Evolutionary conservation across 768 basidiomycete genomes (phyloP), one percentile per base, ranked within the genome.

Genomic region (Suillus decipiens): DNA sequence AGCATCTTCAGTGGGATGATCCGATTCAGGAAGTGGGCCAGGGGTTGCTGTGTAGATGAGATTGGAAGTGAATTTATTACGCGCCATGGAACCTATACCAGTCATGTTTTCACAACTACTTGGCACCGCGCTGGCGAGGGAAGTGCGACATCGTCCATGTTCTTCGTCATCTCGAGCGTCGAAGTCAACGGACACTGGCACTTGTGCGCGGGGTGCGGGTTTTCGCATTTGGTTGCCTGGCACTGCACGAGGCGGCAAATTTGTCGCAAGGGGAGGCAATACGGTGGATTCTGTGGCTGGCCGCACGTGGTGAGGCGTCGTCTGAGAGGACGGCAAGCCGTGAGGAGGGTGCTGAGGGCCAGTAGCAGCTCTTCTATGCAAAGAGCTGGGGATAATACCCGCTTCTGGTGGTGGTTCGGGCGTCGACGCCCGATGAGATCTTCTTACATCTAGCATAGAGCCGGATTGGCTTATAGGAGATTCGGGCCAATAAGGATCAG

Each of bases 101-200:
- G 88, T 90, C 85, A 90, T 87, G 66, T 90, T 81, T 63, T 84
- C 83, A 39, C 75, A 80, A 51, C 73, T 78, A 53, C 76, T 80
- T 24, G 84, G 80, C 34, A 89, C 79, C 15, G 80, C 80, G 65
- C 86, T 88, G 3, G 86, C 83, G 33, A 86, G 72, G 60, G 83
- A 74, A 9, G 79, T 77, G 22, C 84, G 81, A 50, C 78, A 70
- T 39, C 68, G 72, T 48, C 61, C 69, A 51, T 67, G 72, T 61
- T 75, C 73, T 37, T 78, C 77, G 33, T 68, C 75, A 15, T 75
- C 72, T 19, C 68, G 75, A 14, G 72, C 72, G 58, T 74, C 71
- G 50, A 84, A 81, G 39, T 82, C 79, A 54, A 86, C 80, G 12
- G 87, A 87, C 12, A 85, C 79, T 1, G 89, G 87, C 6, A 89